Evolutionary conservation across 148 eudicot species (phyloP), one percentile per base, ranked within the genome.

Genomic region (Limonium bicolor): DNA sequence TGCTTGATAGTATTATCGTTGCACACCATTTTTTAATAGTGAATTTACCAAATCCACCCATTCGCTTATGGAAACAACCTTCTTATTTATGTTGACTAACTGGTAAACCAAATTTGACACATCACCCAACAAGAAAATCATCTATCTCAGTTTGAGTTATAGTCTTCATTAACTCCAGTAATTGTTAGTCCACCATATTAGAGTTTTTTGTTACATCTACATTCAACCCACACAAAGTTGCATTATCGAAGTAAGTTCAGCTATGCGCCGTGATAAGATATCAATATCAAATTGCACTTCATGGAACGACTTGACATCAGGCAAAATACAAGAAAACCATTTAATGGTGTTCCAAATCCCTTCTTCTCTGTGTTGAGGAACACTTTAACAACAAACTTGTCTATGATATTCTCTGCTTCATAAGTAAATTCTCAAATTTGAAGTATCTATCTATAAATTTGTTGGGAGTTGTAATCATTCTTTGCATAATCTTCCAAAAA

Each of bases 371-470:
- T 48, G 24, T 13, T 39, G 5, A 20, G 14, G 8, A 1, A 20
- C 19, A 55, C 35, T 25, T 18, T 41, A 13, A 30, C 8, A 20
- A 58, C 43, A 40, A 41, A 63, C 7, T 23, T 42, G 35, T 63
- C 67, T 1, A 50, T 21, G 1, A 40, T 43, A 35, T 62, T 56
- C 48, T 55, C 67, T 6, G 67, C 56, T 18, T 62, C 67, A 20
- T 55, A 62, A 0, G 67, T 57, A 18, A 56, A 63, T 11, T 63
- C 61, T 43, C 58, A 21, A 10, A 63, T 63, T 20, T 45, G 67
- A 23, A 42, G n/a, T 17, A 55, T 52, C 66, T 55, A 62, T 21
- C 33, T 35, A 3, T 60, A 56, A 2, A 58, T 48, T 28, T 54
- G 31, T 21, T 40, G 43, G 15, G 41, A 37, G 3, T 48, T 17